A percentile compares a stretch with the other conserved stretches of the same genome.
Conservation (phyloP, 768 basidiomycete genomes). For the Collybia sordida region DNA sequence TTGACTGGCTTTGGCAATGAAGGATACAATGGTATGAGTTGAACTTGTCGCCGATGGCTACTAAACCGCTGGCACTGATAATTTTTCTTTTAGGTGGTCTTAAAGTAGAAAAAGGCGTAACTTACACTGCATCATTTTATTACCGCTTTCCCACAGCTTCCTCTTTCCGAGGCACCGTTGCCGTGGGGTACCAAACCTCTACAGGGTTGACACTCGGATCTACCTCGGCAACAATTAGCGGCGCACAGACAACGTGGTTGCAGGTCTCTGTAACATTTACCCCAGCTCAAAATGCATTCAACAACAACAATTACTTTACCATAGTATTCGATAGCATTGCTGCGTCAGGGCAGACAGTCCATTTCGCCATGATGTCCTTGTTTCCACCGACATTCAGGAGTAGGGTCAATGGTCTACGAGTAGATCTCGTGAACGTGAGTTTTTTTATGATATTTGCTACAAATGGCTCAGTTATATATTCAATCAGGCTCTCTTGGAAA, state of each 20-base stretch:
- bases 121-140: slow-evolving; percentile 61
- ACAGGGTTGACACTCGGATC: slow-evolving; percentile 44
- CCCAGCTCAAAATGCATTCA: slow-evolving; percentile 22
- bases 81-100: slow-evolving; percentile 38
- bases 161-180: slow-evolving; percentile 37
- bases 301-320: slow-evolving; percentile 38
- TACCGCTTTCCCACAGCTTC: slow-evolving; percentile 51
- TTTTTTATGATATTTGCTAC: slow-evolving; percentile 42
- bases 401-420: slow-evolving; percentile 58
- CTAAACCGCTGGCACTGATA: not conserved
- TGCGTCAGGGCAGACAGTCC: slow-evolving; percentile 32
- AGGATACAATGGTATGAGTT: slow-evolving; percentile 51
- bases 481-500: slow-evolving; percentile 45
- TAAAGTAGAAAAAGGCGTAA: slow-evolving; percentile 48
- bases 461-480: slow-evolving; percentile 33
- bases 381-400: slow-evolving; percentile 71
- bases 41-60: not conserved
- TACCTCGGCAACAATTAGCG: slow-evolving; percentile 33
- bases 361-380: slow-evolving; percentile 46
- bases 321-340: slow-evolving; percentile 47
- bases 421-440: slow-evolving; percentile 10
- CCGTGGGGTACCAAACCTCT: slow-evolving; percentile 45
- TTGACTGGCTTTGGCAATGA: slow-evolving; percentile 55
- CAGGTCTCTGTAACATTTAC: slow-evolving; percentile 42
- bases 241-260: slow-evolving; percentile 49